These are phyloP conservation scores for Scutellaria baicalensis DNA, from an alignment of 257 asterid genomes.

Conservation along the genomic window DNA sequence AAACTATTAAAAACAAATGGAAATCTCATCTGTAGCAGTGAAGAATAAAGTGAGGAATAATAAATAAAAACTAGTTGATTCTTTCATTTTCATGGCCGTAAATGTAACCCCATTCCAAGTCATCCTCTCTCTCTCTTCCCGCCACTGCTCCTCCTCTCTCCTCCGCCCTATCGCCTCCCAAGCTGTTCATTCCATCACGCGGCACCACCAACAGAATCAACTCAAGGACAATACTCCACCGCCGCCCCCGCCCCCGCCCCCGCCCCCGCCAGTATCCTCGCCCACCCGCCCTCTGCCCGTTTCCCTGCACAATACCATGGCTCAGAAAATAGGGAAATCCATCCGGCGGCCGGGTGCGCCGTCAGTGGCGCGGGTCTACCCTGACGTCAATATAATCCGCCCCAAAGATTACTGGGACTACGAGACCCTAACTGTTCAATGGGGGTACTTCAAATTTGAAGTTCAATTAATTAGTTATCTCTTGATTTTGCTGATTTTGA, in stretches of 20 bases:
- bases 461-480: too few species aligned
- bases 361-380: slow-evolving; percentile 57
- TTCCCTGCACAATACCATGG: slow-evolving; percentile 33
- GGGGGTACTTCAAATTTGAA: too few species aligned
- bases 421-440: slow-evolving; percentile 53
- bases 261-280: slow-evolving; percentile 6
- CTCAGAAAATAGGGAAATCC: slow-evolving; percentile 67
- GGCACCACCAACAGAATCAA: neutral
- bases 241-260: too few species aligned
- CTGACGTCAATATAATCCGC: slow-evolving; percentile 51
- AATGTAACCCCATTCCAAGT: slow-evolving; percentile 9
- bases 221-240: neutral
- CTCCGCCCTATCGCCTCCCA: slow-evolving; percentile 20
- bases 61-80: neutral
- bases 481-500: too few species aligned
- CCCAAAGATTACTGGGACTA: too few species aligned
- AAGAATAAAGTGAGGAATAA: neutral
- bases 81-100: slow-evolving; percentile 15
- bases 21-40: too few species aligned
- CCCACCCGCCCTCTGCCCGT: slow-evolving; percentile 13
- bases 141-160: neutral
- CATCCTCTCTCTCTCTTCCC: neutral
- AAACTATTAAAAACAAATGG: too few species aligned
- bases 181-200: slow-evolving; percentile 10
- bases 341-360: slow-evolving; percentile 57